Conservation (phyloP, 169 alveolate species). For the Eimeria necatrix region DNA sequence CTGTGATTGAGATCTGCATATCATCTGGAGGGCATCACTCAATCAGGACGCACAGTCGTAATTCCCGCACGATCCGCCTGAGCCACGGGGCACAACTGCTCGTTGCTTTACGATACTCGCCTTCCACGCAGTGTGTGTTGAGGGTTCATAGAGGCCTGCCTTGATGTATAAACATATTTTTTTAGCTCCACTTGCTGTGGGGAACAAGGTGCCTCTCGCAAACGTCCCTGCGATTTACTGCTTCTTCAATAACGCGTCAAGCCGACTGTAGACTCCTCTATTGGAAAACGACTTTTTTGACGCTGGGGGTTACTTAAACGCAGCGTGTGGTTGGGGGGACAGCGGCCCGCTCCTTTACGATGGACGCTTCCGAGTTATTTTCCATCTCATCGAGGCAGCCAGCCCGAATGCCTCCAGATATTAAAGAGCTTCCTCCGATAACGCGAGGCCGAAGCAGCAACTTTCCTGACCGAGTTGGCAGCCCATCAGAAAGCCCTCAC, state of each 20-base stretch:
- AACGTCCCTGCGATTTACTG: neutral
- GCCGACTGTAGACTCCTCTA: neutral
- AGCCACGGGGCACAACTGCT: too few species aligned
- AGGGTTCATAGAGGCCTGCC: too few species aligned
- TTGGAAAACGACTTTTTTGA: neutral
- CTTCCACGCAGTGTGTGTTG: too few species aligned
- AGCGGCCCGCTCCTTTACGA: conserved; percentile 55
- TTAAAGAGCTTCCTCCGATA: conserved; percentile 75
- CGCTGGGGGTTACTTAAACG: neutral
- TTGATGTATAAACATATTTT: neutral
- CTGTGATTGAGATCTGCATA: too few species aligned
- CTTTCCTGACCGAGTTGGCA: conserved; percentile 57
- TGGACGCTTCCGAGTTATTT: conserved; percentile 73
- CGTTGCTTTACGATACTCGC: too few species aligned
- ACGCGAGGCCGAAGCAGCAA: conserved; percentile 74
- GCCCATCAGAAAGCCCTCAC: conserved; percentile 61
- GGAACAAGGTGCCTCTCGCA: neutral
- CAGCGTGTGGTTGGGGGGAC: neutral
- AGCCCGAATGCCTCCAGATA: conserved; percentile 77
- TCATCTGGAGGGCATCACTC: too few species aligned
- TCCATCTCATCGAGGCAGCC: conserved; percentile 77
- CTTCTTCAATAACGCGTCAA: neutral
- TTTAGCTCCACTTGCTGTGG: neutral
- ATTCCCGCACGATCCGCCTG: too few species aligned
- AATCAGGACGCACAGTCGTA: too few species aligned